Conservation (phyloP, 371 early-diverging fungal species). For the Rhizopus delemar region DNA sequence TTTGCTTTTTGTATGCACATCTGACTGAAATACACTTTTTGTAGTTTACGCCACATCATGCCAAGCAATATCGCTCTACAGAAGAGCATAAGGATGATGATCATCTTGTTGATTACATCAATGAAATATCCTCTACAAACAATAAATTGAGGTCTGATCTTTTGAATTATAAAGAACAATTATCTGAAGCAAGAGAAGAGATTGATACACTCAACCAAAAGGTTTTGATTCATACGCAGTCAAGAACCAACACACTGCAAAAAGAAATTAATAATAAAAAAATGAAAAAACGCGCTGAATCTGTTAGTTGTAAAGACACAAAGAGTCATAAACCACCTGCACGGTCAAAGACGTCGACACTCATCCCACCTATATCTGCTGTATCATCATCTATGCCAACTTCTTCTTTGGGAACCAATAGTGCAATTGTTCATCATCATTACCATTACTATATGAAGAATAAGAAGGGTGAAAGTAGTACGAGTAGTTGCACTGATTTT, state of each 20-base stretch:
- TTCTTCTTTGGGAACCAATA: conserved; percentile 5
- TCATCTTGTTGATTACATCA: conserved; percentile 34
- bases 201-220: conserved; percentile 24
- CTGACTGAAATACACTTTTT: neutral
- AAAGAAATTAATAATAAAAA: conserved; percentile 20
- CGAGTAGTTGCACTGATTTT: neutral
- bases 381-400: conserved; percentile 28
- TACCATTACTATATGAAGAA: conserved; percentile 40
- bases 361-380: conserved; percentile 10
- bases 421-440: conserved; percentile 44
- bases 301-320: conserved; percentile 5
- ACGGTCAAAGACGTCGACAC: conserved; percentile 2
- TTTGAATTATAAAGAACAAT: conserved; percentile 34
- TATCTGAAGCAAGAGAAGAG: conserved; percentile 41
- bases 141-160: conserved; percentile 42
- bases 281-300: conserved; percentile 8
- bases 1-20: neutral
- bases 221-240: conserved; percentile 2
- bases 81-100: neutral
- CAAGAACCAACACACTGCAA: neutral
- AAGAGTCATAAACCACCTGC: neutral
- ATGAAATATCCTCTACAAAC: conserved; percentile 47
- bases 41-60: neutral
- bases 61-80: neutral
- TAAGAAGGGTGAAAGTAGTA: conserved; percentile 11